Evolutionary conservation across 1,284 basidiomycete species (phyloP).

Genomic region (Gomphus bonarii): DNA sequence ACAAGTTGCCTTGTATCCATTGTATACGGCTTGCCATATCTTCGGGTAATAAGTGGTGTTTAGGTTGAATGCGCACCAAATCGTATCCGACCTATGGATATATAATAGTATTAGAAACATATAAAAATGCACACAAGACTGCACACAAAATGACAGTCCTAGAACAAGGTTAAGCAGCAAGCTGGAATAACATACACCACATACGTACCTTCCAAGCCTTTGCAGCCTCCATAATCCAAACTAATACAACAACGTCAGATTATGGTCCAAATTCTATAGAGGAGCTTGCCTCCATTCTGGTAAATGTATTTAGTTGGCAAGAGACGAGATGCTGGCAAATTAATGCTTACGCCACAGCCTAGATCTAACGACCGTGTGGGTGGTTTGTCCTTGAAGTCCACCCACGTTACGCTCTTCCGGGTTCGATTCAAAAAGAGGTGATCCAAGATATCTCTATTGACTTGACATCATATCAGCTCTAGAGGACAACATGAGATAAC

Average conservation of each 20-base stretch:
- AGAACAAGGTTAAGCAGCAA: slow-evolving; percentile 11
- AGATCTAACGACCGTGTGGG: slow-evolving; percentile 51
- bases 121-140: background rate
- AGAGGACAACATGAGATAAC: background rate
- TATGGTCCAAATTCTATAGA: slow-evolving; percentile 17
- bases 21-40: slow-evolving; percentile 43
- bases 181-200: background rate
- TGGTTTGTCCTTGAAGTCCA: slow-evolving; percentile 34
- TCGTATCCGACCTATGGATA: slow-evolving; percentile 57
- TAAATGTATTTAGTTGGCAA: background rate
- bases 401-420: slow-evolving; percentile 42
- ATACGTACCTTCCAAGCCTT: slow-evolving; percentile 39
- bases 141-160: slow-evolving; percentile 53
- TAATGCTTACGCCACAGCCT: slow-evolving; percentile 53
- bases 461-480: background rate
- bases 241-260: slow-evolving; percentile 13
- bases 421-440: slow-evolving; percentile 39
- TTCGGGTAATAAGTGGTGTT: slow-evolving; percentile 37
- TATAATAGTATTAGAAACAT: background rate
- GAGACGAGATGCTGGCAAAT: background rate
- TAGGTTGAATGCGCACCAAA: slow-evolving; percentile 59
- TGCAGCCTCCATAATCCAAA: slow-evolving; percentile 63
- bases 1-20: slow-evolving; percentile 73
- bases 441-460: slow-evolving; percentile 44
- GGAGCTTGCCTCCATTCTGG: slow-evolving; percentile 7